A percentile compares a stretch with the other conserved stretches of the same genome.
These are phyloP conservation scores for Graphium sp. DNA, from an alignment of 2,329 filamentous ascomycete species.

Conservation along the genomic window DNA sequence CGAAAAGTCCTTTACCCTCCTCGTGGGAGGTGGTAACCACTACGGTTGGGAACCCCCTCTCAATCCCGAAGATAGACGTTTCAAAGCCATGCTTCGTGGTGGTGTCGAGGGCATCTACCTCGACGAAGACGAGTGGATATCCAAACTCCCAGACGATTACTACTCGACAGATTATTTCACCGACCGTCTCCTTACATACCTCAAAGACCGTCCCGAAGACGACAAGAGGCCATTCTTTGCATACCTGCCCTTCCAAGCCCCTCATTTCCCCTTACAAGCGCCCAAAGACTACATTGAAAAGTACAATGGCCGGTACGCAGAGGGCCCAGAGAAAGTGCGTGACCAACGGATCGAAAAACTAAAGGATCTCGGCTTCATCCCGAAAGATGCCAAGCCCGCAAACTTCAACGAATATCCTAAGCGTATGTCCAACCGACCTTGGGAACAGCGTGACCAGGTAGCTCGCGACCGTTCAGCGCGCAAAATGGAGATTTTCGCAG, in stretches of 20 bases:
- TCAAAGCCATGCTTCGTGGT: slow-evolving; percentile 1
- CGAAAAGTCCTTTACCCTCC: slow-evolving; percentile 31
- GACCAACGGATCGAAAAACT: slow-evolving; percentile 23
- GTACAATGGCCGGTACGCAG: slow-evolving; percentile 30
- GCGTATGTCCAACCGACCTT: slow-evolving; percentile 4
- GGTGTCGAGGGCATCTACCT: slow-evolving; percentile 1
- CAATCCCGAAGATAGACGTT: not conserved
- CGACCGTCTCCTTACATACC: slow-evolving; percentile 23
- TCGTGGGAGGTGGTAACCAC: slow-evolving; percentile 33
- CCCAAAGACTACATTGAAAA: slow-evolving; percentile 25
- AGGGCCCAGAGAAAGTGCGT: slow-evolving; percentile 28
- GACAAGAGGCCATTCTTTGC: slow-evolving; percentile 12
- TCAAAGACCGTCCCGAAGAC: slow-evolving; percentile 12
- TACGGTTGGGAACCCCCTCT: slow-evolving; percentile 12
- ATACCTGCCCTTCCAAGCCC: slow-evolving; percentile 15
- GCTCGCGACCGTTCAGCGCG: slow-evolving; percentile 6
- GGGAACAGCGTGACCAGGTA: slow-evolving; percentile 7
- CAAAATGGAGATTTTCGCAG: slow-evolving; percentile 25
- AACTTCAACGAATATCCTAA: slow-evolving; percentile 3
- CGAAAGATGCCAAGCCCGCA: slow-evolving; percentile 10
- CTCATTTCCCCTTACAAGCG: slow-evolving; percentile 35
- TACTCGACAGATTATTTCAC: slow-evolving; percentile 27
- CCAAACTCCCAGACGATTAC: slow-evolving; percentile 22
- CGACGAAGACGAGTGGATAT: slow-evolving; percentile 5
- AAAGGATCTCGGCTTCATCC: slow-evolving; percentile 20